Conservation (phyloP, 2,329 filamentous ascomycete genomes). For the Aureobasidium musti region DNA sequence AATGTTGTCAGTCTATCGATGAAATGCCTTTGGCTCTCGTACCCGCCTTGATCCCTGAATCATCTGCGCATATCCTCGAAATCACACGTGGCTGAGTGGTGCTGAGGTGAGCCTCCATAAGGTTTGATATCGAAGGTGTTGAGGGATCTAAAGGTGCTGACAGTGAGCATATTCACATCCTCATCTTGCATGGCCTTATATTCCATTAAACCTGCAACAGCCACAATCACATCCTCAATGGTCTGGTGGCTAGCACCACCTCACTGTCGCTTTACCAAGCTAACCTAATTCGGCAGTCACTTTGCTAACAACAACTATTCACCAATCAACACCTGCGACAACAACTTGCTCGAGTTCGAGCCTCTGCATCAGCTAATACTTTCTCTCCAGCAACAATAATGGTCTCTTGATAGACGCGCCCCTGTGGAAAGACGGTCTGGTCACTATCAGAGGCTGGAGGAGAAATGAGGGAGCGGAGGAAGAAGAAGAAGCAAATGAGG, state of each 20-base stretch:
- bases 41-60: background rate
- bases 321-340: background rate
- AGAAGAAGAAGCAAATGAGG: background rate
- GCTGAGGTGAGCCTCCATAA: background rate
- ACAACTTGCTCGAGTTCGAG: conserved; percentile 3
- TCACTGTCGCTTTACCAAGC: background rate
- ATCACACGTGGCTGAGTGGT: background rate
- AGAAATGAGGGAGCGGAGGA: background rate
- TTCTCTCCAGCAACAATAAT: background rate
- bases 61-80: background rate
- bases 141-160: background rate
- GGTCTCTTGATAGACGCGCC: background rate
- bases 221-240: background rate
- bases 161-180: too few species aligned
- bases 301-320: background rate
- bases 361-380: conserved; percentile 3
- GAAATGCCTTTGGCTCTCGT: background rate
- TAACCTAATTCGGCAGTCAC: conserved; percentile 4
- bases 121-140: background rate
- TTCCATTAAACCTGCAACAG: background rate
- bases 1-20: background rate
- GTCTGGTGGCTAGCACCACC: conserved; percentile 11
- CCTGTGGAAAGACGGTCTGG: conserved; percentile 8
- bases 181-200: too few species aligned
- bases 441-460: conserved; percentile 12